Conservation (phyloP, 163 green algal genomes). For the Chlamydomonas reinhardtii region DNA sequence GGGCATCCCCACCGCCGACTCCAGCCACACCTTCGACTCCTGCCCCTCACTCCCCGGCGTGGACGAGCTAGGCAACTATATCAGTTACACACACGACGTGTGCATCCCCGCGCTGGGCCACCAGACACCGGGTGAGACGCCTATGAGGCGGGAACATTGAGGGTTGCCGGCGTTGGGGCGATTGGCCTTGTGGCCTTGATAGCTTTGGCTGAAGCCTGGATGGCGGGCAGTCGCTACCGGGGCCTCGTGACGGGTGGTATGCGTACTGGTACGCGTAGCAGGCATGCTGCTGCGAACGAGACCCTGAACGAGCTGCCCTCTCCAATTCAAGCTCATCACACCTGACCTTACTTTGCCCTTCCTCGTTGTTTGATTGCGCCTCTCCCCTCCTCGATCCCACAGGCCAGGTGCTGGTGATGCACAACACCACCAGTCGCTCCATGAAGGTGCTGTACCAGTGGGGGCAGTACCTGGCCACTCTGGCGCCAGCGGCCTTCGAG, state of each 20-base stretch:
- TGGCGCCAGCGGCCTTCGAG: background rate
- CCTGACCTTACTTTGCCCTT: too few species aligned
- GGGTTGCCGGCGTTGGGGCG: too few species aligned
- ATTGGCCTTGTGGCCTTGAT: too few species aligned
- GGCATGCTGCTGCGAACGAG: too few species aligned
- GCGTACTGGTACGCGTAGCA: too few species aligned
- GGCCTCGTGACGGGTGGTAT: too few species aligned
- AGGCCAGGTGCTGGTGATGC: slow-evolving; percentile 29
- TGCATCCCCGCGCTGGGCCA: slow-evolving; percentile 33
- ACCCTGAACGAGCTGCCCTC: too few species aligned
- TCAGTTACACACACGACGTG: slow-evolving; percentile 40
- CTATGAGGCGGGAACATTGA: too few species aligned
- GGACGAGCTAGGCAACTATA: slow-evolving; percentile 47
- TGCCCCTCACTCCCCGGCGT: slow-evolving; percentile 5
- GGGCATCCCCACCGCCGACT: slow-evolving; percentile 16
- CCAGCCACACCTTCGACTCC: slow-evolving; percentile 11
- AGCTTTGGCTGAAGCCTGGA: too few species aligned
- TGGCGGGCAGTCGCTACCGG: too few species aligned
- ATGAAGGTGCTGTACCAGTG: slow-evolving; percentile 11
- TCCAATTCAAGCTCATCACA: too few species aligned
- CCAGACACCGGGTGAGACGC: slow-evolving; percentile 11
- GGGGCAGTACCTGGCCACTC: slow-evolving; percentile 24
- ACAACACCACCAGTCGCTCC: background rate
- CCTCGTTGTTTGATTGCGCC: background rate
- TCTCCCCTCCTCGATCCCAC: background rate